Base-by-base conservation (phyloP, 495 filamentous ascomycete genomes). In the Cairneyella variabilis region DNA sequence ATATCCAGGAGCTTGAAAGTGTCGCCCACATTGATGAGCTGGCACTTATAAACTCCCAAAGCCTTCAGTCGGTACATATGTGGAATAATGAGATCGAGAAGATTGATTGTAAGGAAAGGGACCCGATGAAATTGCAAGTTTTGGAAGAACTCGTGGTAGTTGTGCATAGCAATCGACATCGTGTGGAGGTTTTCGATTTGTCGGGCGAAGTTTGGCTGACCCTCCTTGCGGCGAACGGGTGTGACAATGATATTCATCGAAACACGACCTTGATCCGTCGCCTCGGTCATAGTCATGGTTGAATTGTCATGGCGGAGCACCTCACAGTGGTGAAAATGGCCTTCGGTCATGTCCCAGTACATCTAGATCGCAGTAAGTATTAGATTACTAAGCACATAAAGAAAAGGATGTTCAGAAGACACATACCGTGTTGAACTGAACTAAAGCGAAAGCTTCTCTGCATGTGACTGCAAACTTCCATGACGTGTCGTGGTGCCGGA, bases 11-110 rank as follows among this genome's bases (percentile, higher is more conserved):
- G 38, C 8, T 40, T 21, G 20, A 61, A 3, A 1, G 54, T 53
- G 12, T 54, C n/a, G 0, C 54, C 61, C 18, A 64, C 18, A 49
- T 64, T 57, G 32, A 64, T 58, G 5, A 64, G 30, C n/a, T 17
- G 54, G 34, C 61, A 64, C 25, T 54, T 55, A 20, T 61, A 61
- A 23, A 64, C 34, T 0, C 61, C 57, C 18, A 64, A 16, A 5
- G 32, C 16, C 20, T 43, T 40, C 3, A 64, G 37, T 17, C 56
- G 54, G 20, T 23, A 21, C 61, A 64, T 58, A 12, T 58, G 28
- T 6, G 61, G 58, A 30, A 61, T 54, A 11, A 63, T 12, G n/a
- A 64, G 36, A 8, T 8, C 10, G 4, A 64, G 48, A 12, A 58
- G 7, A 10, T 58, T 22, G 17, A 17, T 20, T 0, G 51, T 61